Evolutionary conservation across 2,329 filamentous ascomycete genomes (phyloP).

Genomic region (Fulvia fulva): DNA sequence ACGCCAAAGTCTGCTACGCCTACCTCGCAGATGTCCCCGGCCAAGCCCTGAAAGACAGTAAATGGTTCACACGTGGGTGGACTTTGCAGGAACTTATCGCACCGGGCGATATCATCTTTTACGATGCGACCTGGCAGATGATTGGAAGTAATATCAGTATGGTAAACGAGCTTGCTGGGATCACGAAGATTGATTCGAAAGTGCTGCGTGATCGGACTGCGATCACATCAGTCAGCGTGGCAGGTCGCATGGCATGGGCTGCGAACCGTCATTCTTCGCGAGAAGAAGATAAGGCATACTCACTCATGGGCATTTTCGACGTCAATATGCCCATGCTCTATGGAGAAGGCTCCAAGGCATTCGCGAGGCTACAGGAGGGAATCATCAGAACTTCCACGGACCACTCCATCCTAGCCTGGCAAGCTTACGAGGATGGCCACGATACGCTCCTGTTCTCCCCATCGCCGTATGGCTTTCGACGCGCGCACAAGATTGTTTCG

Average conservation of each 20-base stretch:
- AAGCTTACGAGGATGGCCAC: slow-evolving; percentile 19
- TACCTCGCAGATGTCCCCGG: slow-evolving; percentile 24
- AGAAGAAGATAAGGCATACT: slow-evolving; percentile 23
- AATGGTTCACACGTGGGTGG: slow-evolving; percentile 24
- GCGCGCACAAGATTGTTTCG: slow-evolving; percentile 17
- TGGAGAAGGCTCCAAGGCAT: slow-evolving; percentile 25
- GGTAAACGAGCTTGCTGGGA: slow-evolving; percentile 20
- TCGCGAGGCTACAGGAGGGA: slow-evolving; percentile 27
- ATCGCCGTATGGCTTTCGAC: slow-evolving; percentile 18
- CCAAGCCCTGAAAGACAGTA: slow-evolving; percentile 6
- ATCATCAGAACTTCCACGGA: slow-evolving; percentile 25
- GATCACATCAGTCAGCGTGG: slow-evolving; percentile 16
- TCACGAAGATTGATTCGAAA: slow-evolving; percentile 31
- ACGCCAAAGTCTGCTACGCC: slow-evolving; percentile 35
- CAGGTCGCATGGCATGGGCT: slow-evolving; percentile 22
- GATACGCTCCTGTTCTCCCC: slow-evolving; percentile 16
- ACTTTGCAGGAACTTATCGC: slow-evolving; percentile 26
- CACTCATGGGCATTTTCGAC: slow-evolving; percentile 26
- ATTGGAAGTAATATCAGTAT: slow-evolving; percentile 22
- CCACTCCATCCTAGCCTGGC: slow-evolving; percentile 24
- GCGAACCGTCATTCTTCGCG: slow-evolving; percentile 14
- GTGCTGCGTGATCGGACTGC: slow-evolving; percentile 16
- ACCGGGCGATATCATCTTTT: slow-evolving; percentile 22
- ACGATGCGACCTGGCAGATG: slow-evolving; percentile 8
- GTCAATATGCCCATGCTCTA: slow-evolving; percentile 28